phyloP scores from a whole-genome alignment of 2,329 filamentous ascomycete genomes.

The Cladosporium colombiae region DNA sequence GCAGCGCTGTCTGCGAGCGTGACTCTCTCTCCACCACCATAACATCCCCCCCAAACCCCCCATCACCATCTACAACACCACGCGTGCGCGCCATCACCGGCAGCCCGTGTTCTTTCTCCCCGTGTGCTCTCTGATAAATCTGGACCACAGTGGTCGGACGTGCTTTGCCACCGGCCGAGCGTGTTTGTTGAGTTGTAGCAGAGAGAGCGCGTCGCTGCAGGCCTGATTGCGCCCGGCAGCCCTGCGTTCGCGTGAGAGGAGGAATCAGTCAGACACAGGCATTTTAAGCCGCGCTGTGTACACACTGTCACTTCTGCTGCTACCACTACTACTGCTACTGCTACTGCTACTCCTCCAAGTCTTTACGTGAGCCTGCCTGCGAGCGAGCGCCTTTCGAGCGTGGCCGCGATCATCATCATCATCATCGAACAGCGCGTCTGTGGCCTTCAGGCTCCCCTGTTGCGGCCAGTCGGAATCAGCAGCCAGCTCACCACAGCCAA shows the following conservation, averaged over 20 bases:
- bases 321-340: not conserved
- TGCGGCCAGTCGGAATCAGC: not conserved
- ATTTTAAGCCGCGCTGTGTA: slow-evolving; percentile 20
- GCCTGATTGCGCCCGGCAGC: slow-evolving; percentile 19
- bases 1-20: slow-evolving; percentile 4
- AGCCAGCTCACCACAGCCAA: slow-evolving; percentile 3
- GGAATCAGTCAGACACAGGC: slow-evolving; percentile 19
- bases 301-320: slow-evolving; percentile 18
- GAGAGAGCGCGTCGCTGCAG: slow-evolving; percentile 12
- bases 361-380: slow-evolving; percentile 17
- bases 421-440: not conserved
- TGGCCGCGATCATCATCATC: slow-evolving; percentile 11
- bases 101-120: not conserved
- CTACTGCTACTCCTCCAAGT: not conserved
- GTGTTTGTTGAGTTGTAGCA: slow-evolving; percentile 19
- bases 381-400: slow-evolving; percentile 18
- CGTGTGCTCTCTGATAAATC: slow-evolving; percentile 18
- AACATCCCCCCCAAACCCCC: slow-evolving; percentile 15
- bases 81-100: slow-evolving; percentile 17
- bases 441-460: slow-evolving; percentile 5
- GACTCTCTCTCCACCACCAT: slow-evolving; percentile 10
- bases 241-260: slow-evolving; percentile 14
- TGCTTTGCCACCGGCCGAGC: not conserved
- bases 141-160: slow-evolving; percentile 12
- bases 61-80: slow-evolving; percentile 13